These are phyloP conservation scores for Ophiognomonia clavigignenti-juglandacearum DNA, from an alignment of 2,329 filamentous ascomycete species.

Conservation along the genomic window DNA sequence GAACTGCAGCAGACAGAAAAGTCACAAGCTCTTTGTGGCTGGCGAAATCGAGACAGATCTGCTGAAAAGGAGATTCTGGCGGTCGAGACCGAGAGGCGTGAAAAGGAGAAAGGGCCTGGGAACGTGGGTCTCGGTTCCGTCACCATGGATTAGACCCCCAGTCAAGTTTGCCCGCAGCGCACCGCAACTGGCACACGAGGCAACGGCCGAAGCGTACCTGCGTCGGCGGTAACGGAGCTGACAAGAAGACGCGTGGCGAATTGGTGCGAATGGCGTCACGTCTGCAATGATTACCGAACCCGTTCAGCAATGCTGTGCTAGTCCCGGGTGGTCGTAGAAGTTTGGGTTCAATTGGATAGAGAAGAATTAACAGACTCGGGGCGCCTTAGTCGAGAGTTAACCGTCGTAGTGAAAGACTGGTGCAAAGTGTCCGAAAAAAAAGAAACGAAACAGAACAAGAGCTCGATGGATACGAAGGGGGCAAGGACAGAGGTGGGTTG, in stretches of 20 bases:
- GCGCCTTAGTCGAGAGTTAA: no score
- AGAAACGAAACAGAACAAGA: neutral
- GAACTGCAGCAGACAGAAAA: conserved; percentile 1
- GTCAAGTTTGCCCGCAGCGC: conserved; percentile 12
- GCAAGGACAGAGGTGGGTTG: neutral
- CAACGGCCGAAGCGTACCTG: conserved; percentile 4
- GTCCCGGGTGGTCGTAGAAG: no score
- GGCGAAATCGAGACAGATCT: no score
- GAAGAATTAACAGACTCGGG: no score
- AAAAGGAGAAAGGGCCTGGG: conserved; percentile 14
- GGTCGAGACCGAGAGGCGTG: conserved; percentile 13
- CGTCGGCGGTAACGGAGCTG: neutral
- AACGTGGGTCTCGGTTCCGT: conserved; percentile 16
- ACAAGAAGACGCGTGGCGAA: neutral
- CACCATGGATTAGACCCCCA: conserved; percentile 12
- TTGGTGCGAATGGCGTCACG: neutral
- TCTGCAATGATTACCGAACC: neutral
- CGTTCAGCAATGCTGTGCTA: neutral
- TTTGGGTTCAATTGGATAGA: no score
- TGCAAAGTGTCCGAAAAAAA: no score
- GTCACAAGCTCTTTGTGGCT: conserved; percentile 1
- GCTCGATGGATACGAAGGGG: neutral
- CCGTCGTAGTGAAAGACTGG: no score
- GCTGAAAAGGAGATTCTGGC: conserved; percentile 9
- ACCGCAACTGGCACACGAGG: conserved; percentile 2